Percentiles rank a stretch among this genome's conserved stretches.
Conservation (phyloP, 2,329 filamentous ascomycete species). For the Westerdykella aurantiaca region DNA sequence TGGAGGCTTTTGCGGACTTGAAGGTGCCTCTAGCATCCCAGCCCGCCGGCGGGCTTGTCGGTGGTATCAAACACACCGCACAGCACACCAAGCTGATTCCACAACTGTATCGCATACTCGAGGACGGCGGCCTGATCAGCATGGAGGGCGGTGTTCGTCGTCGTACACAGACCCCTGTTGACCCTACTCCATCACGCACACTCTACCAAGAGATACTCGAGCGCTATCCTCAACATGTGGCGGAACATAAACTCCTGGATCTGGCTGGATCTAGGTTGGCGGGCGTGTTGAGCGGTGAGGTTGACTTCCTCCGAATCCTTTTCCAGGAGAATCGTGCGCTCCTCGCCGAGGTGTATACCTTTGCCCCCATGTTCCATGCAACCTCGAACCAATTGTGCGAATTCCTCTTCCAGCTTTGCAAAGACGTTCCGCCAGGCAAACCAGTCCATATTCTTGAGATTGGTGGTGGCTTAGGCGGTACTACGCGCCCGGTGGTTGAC, state of each 20-base stretch:
- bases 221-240: not conserved
- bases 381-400: too few relatives aligned
- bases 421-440: not conserved
- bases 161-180: conserved; percentile 1
- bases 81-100: conserved; percentile 2
- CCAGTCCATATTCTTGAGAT: conserved; percentile 32
- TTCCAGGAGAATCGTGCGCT: too few relatives aligned
- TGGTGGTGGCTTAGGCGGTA: conserved; percentile 38
- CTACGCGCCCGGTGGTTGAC: conserved; percentile 27
- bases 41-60: conserved; percentile 1
- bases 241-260: too few relatives aligned
- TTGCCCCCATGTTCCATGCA: too few relatives aligned
- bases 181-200: not conserved
- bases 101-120: conserved; percentile 4
- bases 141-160: not conserved
- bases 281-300: too few relatives aligned
- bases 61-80: not conserved
- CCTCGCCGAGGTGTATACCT: too few relatives aligned
- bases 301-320: too few relatives aligned
- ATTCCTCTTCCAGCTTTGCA: too few relatives aligned
- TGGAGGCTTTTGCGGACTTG: conserved; percentile 2
- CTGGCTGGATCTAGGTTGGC: too few relatives aligned
- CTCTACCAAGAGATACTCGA: conserved; percentile 1
- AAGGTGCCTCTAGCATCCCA: conserved; percentile 2
- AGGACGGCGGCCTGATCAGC: conserved; percentile 2